A percentile compares a stretch with the other conserved stretches of the same genome.
Conservation (phyloP, 805 yeast genomes). For the Ogataea naganishii region DNA sequence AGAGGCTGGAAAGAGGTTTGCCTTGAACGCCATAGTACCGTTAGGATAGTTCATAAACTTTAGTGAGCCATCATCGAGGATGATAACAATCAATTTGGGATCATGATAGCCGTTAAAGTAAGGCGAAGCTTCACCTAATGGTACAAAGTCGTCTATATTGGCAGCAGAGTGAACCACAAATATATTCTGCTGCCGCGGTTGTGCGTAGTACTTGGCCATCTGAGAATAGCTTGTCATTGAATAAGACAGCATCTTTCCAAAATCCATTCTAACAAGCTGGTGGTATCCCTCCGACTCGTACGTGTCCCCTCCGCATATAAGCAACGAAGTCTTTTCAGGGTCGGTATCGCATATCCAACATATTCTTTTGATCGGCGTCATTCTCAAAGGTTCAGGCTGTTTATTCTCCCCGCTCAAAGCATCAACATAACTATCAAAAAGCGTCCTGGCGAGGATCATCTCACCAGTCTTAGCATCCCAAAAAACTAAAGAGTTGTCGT, state of each 20-base stretch:
- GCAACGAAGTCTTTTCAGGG: conserved; percentile 69
- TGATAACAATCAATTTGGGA: conserved; percentile 54
- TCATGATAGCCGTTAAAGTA: conserved; percentile 74
- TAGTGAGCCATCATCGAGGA: conserved; percentile 56
- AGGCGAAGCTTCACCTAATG: conserved; percentile 59
- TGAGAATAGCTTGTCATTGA: conserved; percentile 75
- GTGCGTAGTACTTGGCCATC: conserved; percentile 70
- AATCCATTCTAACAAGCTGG: conserved; percentile 51
- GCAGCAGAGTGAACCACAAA: conserved; percentile 45
- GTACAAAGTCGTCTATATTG: conserved; percentile 35
- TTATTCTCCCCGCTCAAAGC: conserved; percentile 27
- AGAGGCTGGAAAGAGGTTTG: conserved; percentile 70
- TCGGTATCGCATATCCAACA: conserved; percentile 76
- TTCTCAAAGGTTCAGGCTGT: conserved; percentile 11
- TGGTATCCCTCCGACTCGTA: conserved; percentile 32
- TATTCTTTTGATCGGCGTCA: conserved; percentile 41
- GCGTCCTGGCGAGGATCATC: conserved; percentile 62
- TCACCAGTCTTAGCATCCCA: conserved; percentile 87
- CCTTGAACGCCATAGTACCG: conserved; percentile 41
- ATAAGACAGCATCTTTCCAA: conserved; percentile 74
- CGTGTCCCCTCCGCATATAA: conserved; percentile 63
- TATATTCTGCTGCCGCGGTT: conserved; percentile 44
- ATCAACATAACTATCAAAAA: conserved; percentile 59
- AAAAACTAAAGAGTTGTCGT: conserved; percentile 77
- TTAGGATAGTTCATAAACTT: conserved; percentile 51